These are phyloP conservation scores for Haplosporangium gracile DNA, from an alignment of 192 early-diverging fungal species.

Conservation along the genomic window DNA sequence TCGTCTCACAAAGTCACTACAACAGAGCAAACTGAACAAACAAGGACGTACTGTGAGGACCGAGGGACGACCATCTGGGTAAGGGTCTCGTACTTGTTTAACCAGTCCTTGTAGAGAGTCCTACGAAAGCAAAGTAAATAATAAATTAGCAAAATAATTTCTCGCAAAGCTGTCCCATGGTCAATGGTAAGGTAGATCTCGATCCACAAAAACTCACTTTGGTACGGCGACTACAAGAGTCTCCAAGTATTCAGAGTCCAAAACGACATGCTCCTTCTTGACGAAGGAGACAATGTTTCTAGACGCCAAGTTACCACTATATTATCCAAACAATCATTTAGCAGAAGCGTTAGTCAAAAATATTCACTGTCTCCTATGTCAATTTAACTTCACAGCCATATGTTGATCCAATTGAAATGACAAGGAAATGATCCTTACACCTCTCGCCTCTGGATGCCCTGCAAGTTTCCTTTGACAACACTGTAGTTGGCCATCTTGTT, in stretches of 20 bases:
- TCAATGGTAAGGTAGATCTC: neutral
- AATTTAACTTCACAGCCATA: neutral
- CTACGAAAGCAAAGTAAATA: constrained; percentile 36
- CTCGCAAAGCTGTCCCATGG: neutral
- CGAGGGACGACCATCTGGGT: constrained; percentile 97
- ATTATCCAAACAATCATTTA: neutral
- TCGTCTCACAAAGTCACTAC: neutral
- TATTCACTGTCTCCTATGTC: no score
- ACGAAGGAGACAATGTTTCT: constrained; percentile 88
- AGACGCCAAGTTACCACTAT: constrained; percentile 92
- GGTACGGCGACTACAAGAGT: constrained; percentile 97
- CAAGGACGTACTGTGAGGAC: constrained; percentile 79
- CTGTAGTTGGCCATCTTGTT: constrained; percentile 90
- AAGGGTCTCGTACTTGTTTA: constrained; percentile 87
- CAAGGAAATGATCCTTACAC: constrained; percentile 61
- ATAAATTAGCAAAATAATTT: constrained; percentile 7
- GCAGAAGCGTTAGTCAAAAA: neutral
- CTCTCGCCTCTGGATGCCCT: constrained; percentile 86
- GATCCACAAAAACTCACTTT: constrained; percentile 63
- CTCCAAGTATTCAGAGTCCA: constrained; percentile 94
- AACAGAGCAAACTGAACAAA: neutral
- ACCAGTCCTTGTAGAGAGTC: constrained; percentile 85
- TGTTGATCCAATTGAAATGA: neutral
- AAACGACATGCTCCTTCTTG: constrained; percentile 90
- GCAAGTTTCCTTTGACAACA: constrained; percentile 83